Evolutionary conservation across 2,329 filamentous ascomycete genomes (phyloP).

Genomic region (Colletotrichum musae): DNA sequence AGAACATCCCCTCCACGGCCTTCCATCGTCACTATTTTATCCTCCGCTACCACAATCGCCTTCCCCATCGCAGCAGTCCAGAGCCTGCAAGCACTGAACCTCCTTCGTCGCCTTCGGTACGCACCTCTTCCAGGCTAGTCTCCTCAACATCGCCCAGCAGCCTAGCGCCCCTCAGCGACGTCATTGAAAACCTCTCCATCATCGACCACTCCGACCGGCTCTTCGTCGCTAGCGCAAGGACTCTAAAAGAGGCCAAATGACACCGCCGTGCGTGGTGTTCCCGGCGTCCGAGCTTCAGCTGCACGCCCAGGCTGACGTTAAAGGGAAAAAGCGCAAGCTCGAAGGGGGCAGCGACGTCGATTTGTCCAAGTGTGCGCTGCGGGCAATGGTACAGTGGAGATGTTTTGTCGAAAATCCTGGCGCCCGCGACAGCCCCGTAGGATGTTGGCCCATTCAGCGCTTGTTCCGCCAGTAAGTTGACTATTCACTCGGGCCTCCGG

Average conservation of each 20-base stretch:
- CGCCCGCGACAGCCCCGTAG: conserved; percentile 61
- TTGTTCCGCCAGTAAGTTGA: conserved; percentile 71
- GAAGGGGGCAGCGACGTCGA: conserved; percentile 60
- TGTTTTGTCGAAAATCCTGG: conserved; percentile 68
- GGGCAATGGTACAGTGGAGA: conserved; percentile 73
- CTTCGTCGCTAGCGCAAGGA: neutral
- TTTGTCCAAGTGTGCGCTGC: conserved; percentile 68
- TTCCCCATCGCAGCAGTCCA: neutral
- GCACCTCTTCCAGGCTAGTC: conserved; percentile 72
- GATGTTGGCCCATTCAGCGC: conserved; percentile 71
- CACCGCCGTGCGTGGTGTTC: conserved; percentile 71
- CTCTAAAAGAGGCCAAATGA: conserved; percentile 57
- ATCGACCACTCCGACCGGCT: neutral
- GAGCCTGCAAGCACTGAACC: too few relatives aligned
- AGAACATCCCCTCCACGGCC: too few relatives aligned
- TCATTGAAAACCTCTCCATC: conserved; percentile 52
- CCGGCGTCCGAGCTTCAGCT: conserved; percentile 65
- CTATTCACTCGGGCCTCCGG: neutral
- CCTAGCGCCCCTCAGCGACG: conserved; percentile 61
- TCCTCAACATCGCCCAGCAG: conserved; percentile 70
- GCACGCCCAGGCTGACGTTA: conserved; percentile 62
- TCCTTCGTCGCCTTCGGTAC: conserved; percentile 41
- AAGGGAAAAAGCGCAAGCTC: conserved; percentile 68
- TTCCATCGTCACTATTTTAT: too few relatives aligned
- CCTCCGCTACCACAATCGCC: neutral